Base-by-base conservation (phyloP, 2,329 filamentous ascomycete genomes). In the Claviceps africana region DNA sequence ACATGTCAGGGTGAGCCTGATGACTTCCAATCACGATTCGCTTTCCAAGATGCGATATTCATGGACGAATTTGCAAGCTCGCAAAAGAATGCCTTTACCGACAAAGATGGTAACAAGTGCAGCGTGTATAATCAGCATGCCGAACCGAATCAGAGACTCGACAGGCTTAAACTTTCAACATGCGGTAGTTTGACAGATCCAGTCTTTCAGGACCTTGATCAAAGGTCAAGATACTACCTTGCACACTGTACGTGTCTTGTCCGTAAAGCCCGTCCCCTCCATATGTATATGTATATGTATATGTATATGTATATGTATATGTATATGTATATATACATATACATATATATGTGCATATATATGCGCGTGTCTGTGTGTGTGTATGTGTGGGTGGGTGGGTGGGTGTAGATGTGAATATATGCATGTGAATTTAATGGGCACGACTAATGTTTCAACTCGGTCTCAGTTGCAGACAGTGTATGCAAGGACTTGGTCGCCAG, bases 401-500 rank as follows among this genome's bases (percentile, higher is more conserved):
- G n/a, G n/a, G n/a, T n/a, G n/a, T n/a, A n/a, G n/a, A n/a, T n/a
- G n/a, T n/a, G n/a, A n/a, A n/a, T n/a, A n/a, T n/a, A n/a, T n/a
- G n/a, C n/a, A n/a, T n/a, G n/a, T n/a, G n/a, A n/a, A n/a, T n/a
- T n/a, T n/a, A n/a, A n/a, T n/a, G n/a, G n/a, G n/a, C 8, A 46
- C 17, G 58, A 54, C 63, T 65, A 62, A 61, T 53, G 56, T 10
- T 10, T 15, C 4, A 33, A 52, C 56, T 51, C 35, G 43, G 13
- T 21, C 17, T 42, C 50, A 76, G 67, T 75, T 67, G 62, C 70
- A 61, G 60, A 69, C 54, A 64, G 73, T 50, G 66, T 81, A 52
- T 80, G 76, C 61, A 71, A 73, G 60, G 77, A 79, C 57, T 70
- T 81, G 47, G 72, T 76, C 40, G 67, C 72, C 51, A 69, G 74